phyloP scores from a whole-genome alignment of 257 asterid species.

The Eustoma russellianum region DNA sequence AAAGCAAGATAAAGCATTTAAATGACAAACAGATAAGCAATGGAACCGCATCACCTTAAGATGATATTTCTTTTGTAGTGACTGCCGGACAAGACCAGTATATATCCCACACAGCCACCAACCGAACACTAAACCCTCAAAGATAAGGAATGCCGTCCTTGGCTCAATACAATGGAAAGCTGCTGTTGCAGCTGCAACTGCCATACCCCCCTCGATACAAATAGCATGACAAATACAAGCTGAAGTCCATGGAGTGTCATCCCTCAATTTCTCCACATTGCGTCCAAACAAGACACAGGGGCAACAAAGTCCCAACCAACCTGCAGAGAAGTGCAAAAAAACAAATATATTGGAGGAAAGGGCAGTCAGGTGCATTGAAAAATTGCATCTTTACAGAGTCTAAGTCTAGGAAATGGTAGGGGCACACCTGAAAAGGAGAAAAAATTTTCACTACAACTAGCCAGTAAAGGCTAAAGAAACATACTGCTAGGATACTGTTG shows the following conservation, averaged over 20 bases:
- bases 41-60: conserved; percentile 53
- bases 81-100: conserved; percentile 70
- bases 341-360: background rate
- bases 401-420: background rate
- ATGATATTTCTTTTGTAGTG: conserved; percentile 92
- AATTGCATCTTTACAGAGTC: background rate
- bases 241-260: conserved; percentile 75
- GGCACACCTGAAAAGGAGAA: background rate
- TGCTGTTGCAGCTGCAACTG: conserved; percentile 64
- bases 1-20: no score
- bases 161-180: conserved; percentile 83
- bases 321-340: conserved; percentile 24
- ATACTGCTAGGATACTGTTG: background rate
- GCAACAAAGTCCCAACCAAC: conserved; percentile 79
- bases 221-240: conserved; percentile 92
- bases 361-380: background rate
- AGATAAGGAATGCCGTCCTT: conserved; percentile 61
- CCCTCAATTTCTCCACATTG: conserved; percentile 67
- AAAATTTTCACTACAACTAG: background rate
- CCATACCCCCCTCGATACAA: conserved; percentile 78
- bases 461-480: background rate
- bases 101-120: conserved; percentile 99
- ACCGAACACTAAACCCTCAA: conserved; percentile 81
- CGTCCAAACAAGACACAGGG: conserved; percentile 90
- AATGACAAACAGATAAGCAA: background rate